phyloP scores from a whole-genome alignment of 2,329 filamentous ascomycete genomes.

The Hypoxylon sp. region DNA sequence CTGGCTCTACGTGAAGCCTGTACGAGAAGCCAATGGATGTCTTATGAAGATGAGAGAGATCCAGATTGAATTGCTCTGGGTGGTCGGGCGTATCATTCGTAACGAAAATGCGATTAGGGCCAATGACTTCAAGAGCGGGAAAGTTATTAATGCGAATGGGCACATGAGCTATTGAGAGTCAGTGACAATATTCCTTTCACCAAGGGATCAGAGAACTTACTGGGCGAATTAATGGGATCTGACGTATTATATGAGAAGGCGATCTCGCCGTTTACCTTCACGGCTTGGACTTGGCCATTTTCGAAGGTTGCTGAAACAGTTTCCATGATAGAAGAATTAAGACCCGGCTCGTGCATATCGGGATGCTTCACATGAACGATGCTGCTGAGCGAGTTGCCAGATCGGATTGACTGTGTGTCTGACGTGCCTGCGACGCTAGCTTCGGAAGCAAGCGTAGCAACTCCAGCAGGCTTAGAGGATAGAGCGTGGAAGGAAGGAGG shows the following conservation, averaged over 20 bases:
- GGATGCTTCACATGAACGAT: conserved; percentile 82
- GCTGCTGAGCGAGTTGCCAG: conserved; percentile 83
- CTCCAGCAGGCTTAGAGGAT: conserved; percentile 62
- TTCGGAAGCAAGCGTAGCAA: conserved; percentile 74
- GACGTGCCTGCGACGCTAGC: conserved; percentile 72
- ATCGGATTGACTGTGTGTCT: conserved; percentile 93
- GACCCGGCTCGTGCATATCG: conserved; percentile 82
- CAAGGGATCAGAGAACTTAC: conserved; percentile 59
- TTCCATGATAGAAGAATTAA: conserved; percentile 92
- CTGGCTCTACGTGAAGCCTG: conserved; percentile 80
- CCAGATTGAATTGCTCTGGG: conserved; percentile 84
- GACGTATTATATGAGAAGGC: conserved; percentile 83
- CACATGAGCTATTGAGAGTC: conserved; percentile 65
- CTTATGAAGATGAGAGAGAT: conserved; percentile 79
- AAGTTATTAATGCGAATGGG: conserved; percentile 91
- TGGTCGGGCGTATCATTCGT: conserved; percentile 74
- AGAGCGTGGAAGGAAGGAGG: conserved; percentile 58
- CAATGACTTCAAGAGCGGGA: conserved; percentile 88
- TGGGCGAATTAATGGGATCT: conserved; percentile 63
- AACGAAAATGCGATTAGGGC: conserved; percentile 93
- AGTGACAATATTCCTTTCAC: conserved; percentile 29
- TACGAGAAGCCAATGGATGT: conserved; percentile 93
- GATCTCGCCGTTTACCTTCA: conserved; percentile 87
- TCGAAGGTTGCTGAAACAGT: conserved; percentile 90
- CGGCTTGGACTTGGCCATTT: conserved; percentile 77